Evolutionary conservation across 202 grass and related monocot species (phyloP).

Genomic region (Setaria viridis): DNA sequence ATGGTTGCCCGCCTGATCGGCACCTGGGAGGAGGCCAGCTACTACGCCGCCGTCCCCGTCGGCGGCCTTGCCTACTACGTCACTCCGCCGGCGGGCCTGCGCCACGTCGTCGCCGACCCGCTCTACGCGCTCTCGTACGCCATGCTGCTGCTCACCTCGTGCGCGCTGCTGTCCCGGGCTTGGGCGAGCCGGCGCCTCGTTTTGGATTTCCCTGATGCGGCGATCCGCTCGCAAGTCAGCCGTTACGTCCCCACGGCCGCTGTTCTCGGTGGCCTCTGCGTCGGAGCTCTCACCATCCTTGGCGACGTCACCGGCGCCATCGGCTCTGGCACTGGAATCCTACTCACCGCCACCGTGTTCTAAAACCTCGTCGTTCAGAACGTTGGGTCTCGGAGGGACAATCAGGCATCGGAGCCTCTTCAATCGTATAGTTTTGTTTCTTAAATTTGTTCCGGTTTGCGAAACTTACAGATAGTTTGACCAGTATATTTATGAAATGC

Average conservation of each 20-base stretch:
- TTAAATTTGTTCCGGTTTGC: too few species aligned
- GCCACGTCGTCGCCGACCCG: neutral
- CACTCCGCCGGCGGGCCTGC: neutral
- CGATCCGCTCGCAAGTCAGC: neutral
- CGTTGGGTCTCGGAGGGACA: too few species aligned
- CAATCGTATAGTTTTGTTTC: too few species aligned
- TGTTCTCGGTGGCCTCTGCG: neutral
- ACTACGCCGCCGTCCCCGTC: neutral
- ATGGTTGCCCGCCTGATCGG: neutral
- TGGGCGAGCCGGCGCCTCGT: neutral
- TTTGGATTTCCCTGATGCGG: neutral
- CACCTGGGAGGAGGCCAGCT: neutral
- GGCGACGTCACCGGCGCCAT: constrained; percentile 13
- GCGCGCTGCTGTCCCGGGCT: neutral
- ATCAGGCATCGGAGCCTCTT: too few species aligned
- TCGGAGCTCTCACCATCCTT: constrained; percentile 13
- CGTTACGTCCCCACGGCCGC: neutral
- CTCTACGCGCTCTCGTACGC: neutral
- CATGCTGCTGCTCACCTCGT: constrained; percentile 16
- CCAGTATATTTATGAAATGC: too few species aligned
- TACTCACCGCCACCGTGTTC: neutral
- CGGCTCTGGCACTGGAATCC: neutral
- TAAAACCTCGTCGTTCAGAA: neutral
- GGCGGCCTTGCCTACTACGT: neutral
- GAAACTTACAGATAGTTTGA: too few species aligned